Conservation (phyloP, 2,329 filamentous ascomycete species). For the Colletotrichum navitas region DNA sequence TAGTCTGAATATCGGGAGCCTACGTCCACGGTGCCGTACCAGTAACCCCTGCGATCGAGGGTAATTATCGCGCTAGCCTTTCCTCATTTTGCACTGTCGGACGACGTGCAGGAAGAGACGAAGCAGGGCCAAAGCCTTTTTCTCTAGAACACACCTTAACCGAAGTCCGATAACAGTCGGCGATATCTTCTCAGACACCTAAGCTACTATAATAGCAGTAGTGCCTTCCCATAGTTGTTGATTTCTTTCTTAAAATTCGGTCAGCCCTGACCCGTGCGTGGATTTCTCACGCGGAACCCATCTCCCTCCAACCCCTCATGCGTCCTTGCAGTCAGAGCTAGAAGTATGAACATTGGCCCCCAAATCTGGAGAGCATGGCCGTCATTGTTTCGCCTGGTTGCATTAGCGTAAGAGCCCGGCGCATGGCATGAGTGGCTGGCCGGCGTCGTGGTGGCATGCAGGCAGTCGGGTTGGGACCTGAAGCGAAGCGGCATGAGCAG, state of each 20-base stretch:
- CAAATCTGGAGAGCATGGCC: conserved; percentile 37
- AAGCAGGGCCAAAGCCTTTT: no score
- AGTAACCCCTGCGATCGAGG: neutral
- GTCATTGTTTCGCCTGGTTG: conserved; percentile 37
- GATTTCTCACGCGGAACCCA: conserved; percentile 14
- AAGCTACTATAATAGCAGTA: neutral
- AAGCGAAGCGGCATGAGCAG: conserved; percentile 33
- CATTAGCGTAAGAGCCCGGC: conserved; percentile 27
- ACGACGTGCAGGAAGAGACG: no score
- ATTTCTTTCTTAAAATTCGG: conserved; percentile 1
- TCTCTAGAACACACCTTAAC: conserved; percentile 29
- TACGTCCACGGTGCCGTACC: conserved; percentile 7
- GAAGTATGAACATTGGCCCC: conserved; percentile 32
- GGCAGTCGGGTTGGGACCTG: conserved; percentile 23
- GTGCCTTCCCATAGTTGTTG: conserved; percentile 16
- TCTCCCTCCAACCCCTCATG: conserved; percentile 21
- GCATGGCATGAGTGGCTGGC: conserved; percentile 25
- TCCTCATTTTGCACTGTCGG: no score
- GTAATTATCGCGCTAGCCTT: conserved; percentile 12
- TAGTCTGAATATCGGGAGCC: neutral
- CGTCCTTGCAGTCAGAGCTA: conserved; percentile 14
- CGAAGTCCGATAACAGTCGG: conserved; percentile 23
- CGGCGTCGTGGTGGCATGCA: conserved; percentile 31
- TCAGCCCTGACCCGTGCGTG: conserved; percentile 12
- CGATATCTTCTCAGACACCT: conserved; percentile 20